Evolutionary conservation across 23 red algal species (phyloP), one percentile per base, ranked within the genome.

Genomic region (Gracilaria domingensis): DNA sequence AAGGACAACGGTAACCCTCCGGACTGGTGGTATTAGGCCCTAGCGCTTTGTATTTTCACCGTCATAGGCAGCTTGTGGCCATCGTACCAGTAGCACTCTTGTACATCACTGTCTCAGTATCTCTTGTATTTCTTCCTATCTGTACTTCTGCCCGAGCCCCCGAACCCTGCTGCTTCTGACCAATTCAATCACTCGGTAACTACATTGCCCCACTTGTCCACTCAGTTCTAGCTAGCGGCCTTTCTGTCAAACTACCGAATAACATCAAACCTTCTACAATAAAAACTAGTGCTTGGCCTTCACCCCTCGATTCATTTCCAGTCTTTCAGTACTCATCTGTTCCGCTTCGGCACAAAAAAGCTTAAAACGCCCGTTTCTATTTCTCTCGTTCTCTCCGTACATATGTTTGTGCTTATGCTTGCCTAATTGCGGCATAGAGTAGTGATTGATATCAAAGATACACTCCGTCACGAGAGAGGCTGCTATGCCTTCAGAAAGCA

Each of bases 1-100:
- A 77, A 50, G 72, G 58, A 82, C 79, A 82, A 24, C 1, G 54
- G 79, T 26, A 40, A 65, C 30, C 79, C 79, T 26, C 79, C 79
- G 36, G 16, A 28, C 20, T 82, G 79, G 79, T 65, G 39, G 39
- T 82, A 82, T 51, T 77, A 77, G 72, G 20, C 23, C 38, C n/a
- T 4, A 8, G 12, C 42, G 3, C 16, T 24, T 37, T 14, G 12
- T 37, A 37, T 32, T 69, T 32, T 18, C 30, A 18, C 14, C 32
- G 28, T 28, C 30, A 69, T 37, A 11, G 20, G 30, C 30, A 69
- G 28, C 64, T 34, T 32, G 25, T 32, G 25, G 14, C 55, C 55
- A 20, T 24, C 28, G 59, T 30, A 64, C 24, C 28, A 30, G 24
- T 64, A 11, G 59, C 51, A 55, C 51, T 20, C 51, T 55, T 55